Evolutionary conservation across 148 eudicot genomes (phyloP), one percentile per base, ranked within the genome.

Genomic region (Chenopodium formosanum): DNA sequence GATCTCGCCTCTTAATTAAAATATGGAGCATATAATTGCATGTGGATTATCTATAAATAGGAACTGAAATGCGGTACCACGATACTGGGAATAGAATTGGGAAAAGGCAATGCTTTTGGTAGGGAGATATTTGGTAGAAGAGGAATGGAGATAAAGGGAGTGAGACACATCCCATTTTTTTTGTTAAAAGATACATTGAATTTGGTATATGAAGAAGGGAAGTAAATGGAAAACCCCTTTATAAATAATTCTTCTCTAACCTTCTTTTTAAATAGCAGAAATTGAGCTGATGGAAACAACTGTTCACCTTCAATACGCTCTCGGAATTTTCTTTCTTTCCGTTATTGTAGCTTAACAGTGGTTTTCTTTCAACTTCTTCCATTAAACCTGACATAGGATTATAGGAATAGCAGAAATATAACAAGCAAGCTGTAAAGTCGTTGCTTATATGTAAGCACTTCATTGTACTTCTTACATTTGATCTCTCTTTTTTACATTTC

Each of bases 1-100:
- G 20, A 46, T 71, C 77, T 81, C 56, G 53, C 76, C 50, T 72
- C 52, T 80, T 79, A 1, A 46, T 20, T 22, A n/a, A 50, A 23
- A 9, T 74, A 40, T 25, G 19, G 48, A 23, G 56, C 16, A 32
- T 46, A 71, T 6, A 71, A 71, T 40, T 20, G 60, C 63, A 11
- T 74, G 19, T 65, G 20, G 31, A 47, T 66, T 60, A 78, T 23
- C 29, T 23, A 34, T 32, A 16, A 29, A 40, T 29, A 3, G 64
- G 76, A 13, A 2, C 9, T 14, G 52, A 25, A 22, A 9, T 64
- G 67, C 20, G 52, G 37, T 32, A 34, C 29, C 27, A 8, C 1
- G 16, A 44, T 16, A 27, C 48, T 66, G 70, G 48, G 44, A 46
- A 9, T n/a, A 65, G 14, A 67, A 67, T 67, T 27, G 17, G 4